Base-by-base conservation (phyloP, 2,329 filamentous ascomycete genomes). In the Beauveria rudraprayagi region DNA sequence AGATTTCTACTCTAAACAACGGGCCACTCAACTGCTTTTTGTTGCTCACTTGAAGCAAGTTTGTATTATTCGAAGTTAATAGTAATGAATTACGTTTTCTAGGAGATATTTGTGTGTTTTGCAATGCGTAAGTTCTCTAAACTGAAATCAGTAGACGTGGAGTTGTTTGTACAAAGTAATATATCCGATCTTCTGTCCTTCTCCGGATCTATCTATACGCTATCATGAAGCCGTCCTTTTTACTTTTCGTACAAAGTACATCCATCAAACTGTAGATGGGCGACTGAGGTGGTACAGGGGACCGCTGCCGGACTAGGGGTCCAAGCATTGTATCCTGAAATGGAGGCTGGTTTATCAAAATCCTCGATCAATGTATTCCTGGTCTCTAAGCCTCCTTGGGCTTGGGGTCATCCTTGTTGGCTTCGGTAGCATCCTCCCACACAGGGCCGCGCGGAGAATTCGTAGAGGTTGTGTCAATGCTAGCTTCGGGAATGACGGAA, bases 371-470 rank as follows among this genome's bases (percentile, higher is more conserved):
- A 16, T 37, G 26, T 16, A 37, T 48, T 37, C 19, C 19, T 22
- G 1, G 10, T n/a, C n/a, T 68, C 61, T 19, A 66, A 55, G 47
- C 48, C 26, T 62, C 37, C 46, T 67, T 63, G 30, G 64, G 63
- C 40, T 62, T 41, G 19, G 19, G 11, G 17, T 40, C 28, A 10
- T 67, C 63, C 2, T 67, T 65, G 43, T 71, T 70, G 7, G 70
- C 72, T 3, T 65, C 65, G 6, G 68, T 70, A 7, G 70, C 70
- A 61, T 74, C 71, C n/a, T 70, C 64, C 65, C 64, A 67, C 62
- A 65, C 64, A 6, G 55, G 51, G 19, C 63, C 61, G 17, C 51
- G 52, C 26, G 62, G 59, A 6, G 63, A 62, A 6, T 62, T 48
- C 17, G 61, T 9, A 3, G 57, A 46, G 16, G 57, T 52, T 10